Conservation (phyloP, 805 yeast genomes). For the Candida patagonica region DNA sequence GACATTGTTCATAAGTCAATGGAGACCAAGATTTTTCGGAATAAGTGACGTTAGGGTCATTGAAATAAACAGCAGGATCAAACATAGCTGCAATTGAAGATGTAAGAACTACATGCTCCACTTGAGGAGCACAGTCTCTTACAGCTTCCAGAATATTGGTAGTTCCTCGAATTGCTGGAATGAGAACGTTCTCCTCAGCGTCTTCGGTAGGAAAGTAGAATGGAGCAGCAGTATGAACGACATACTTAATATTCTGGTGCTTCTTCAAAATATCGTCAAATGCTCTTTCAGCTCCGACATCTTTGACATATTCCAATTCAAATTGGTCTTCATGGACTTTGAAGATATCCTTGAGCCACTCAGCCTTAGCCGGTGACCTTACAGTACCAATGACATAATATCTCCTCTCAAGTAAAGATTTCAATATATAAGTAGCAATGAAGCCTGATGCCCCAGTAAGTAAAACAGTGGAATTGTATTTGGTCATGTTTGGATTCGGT, state of each 20-base stretch:
- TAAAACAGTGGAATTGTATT: no score
- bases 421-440: constrained; percentile 36
- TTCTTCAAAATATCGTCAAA: constrained; percentile 34
- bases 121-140: constrained; percentile 30
- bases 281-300: constrained; percentile 33
- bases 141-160: constrained; percentile 34
- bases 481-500: no score
- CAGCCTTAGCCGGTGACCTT: constrained; percentile 45
- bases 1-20: constrained; percentile 24
- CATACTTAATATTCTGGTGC: constrained; percentile 10
- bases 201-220: constrained; percentile 25
- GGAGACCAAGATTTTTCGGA: constrained; percentile 33
- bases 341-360: constrained; percentile 37
- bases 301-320: constrained; percentile 21
- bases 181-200: constrained; percentile 32
- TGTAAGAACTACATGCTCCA: constrained; percentile 36
- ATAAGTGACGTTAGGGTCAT: constrained; percentile 16
- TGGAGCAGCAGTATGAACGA: constrained; percentile 36
- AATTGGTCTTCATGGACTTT: constrained; percentile 26
- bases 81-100: constrained; percentile 31
- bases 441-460: constrained; percentile 41
- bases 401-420: constrained; percentile 29
- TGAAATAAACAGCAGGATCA: constrained; percentile 6
- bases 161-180: constrained; percentile 40
- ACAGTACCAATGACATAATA: constrained; percentile 42